Conservation (phyloP, 169 alveolate genomes). For the Babesia sp. region DNA sequence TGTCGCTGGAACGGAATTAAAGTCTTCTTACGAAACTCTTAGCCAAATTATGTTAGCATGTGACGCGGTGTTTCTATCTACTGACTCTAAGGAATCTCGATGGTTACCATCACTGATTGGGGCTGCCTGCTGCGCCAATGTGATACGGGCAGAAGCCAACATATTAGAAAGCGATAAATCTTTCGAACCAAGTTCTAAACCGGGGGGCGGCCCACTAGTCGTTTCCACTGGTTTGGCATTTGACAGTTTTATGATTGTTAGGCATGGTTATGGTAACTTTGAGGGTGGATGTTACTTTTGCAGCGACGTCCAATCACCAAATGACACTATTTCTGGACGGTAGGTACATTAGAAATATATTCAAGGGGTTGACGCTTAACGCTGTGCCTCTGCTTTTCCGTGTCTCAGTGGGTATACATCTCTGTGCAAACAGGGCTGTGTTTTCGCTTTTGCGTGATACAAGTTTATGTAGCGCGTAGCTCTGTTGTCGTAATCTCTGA, state of each 20-base stretch:
- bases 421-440: no score
- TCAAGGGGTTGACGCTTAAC: no score
- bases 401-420: no score
- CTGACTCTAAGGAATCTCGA: slow-evolving; percentile 78
- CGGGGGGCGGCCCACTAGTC: slow-evolving; percentile 60
- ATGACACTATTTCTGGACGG: slow-evolving; percentile 58
- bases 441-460: no score
- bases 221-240: slow-evolving; percentile 71
- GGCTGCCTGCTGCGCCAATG: slow-evolving; percentile 22
- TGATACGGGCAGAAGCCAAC: neutral
- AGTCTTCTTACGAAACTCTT: slow-evolving; percentile 20
- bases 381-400: no score
- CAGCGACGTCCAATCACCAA: slow-evolving; percentile 69
- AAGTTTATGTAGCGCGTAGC: no score
- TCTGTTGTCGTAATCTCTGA: no score
- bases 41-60: slow-evolving; percentile 39
- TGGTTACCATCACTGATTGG: slow-evolving; percentile 75
- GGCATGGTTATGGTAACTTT: slow-evolving; percentile 73
- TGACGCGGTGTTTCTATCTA: slow-evolving; percentile 71
- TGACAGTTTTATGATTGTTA: slow-evolving; percentile 66
- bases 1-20: slow-evolving; percentile 32
- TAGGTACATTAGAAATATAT: neutral
- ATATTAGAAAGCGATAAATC: neutral
- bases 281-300: slow-evolving; percentile 74
- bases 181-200: neutral